A percentile compares a stretch with the other conserved stretches of the same genome.
Conservation (phyloP, 2,329 filamentous ascomycete species). For the Phialemoniopsis sp. region DNA sequence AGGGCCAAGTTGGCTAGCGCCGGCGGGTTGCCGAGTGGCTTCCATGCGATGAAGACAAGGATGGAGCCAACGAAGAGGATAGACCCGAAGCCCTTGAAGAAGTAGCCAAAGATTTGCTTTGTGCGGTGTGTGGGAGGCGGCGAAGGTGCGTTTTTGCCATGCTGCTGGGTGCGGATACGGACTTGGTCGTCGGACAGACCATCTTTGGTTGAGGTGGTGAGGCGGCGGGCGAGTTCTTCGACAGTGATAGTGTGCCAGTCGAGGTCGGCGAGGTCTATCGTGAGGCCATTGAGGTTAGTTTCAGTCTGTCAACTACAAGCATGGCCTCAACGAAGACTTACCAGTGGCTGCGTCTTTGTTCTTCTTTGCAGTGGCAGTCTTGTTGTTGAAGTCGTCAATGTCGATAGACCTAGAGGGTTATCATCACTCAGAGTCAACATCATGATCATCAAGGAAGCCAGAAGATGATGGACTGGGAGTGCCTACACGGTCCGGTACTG, state of each 20-base stretch:
- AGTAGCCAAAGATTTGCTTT: conserved; percentile 60
- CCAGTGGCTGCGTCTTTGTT: conserved; percentile 39
- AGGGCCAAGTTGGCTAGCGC: conserved; percentile 66
- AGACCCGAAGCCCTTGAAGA: conserved; percentile 73
- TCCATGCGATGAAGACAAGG: conserved; percentile 74
- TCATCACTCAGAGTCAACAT: conserved; percentile 8
- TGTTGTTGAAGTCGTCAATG: conserved; percentile 50
- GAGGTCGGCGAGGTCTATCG: conserved; percentile 53
- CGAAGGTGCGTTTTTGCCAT: conserved; percentile 65
- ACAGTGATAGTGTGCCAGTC: conserved; percentile 63
- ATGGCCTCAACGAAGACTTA: conserved; percentile 14
- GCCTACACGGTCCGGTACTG: conserved; percentile 50
- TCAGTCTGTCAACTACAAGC: neutral
- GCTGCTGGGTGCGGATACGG: conserved; percentile 47
- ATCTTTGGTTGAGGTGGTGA: conserved; percentile 48
- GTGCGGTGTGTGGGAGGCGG: conserved; percentile 58
- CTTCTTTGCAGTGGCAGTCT: conserved; percentile 32
- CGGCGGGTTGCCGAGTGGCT: conserved; percentile 68
- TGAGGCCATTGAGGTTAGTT: neutral
- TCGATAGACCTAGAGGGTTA: conserved; percentile 39
- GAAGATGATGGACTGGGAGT: neutral
- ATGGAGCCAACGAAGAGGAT: conserved; percentile 66
- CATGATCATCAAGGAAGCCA: neutral
- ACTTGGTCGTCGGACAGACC: conserved; percentile 60
- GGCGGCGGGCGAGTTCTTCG: conserved; percentile 54